Evolutionary conservation across 208 protist genomes (phyloP).

Genomic region (Crithidia acanthocephali): DNA sequence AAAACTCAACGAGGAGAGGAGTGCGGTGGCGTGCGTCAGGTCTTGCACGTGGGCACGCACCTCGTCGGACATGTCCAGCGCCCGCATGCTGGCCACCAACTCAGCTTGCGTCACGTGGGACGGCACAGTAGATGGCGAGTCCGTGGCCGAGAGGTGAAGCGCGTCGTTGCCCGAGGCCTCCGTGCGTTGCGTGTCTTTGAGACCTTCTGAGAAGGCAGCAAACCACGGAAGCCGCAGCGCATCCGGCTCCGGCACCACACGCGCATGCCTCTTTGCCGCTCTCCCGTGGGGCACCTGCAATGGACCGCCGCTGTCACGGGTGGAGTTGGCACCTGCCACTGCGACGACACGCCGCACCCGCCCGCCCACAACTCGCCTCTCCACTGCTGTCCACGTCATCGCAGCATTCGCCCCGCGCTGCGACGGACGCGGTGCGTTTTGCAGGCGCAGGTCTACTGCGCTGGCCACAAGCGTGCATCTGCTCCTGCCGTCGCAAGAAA

Average conservation of each 20-base stretch:
- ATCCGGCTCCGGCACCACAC: constrained; percentile 1
- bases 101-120: not conserved
- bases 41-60: constrained; percentile 13
- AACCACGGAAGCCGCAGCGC: constrained; percentile 5
- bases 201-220: not conserved
- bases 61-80: constrained; percentile 4
- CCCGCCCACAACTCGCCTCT: not conserved
- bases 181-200: not conserved
- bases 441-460: not conserved
- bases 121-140: not conserved
- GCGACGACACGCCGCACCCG: constrained; percentile 9
- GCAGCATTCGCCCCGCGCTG: not conserved
- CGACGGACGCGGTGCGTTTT: not conserved
- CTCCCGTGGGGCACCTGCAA: not conserved
- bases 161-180: not conserved
- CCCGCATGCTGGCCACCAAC: not conserved
- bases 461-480: not conserved
- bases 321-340: not conserved
- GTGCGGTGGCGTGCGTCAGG: not conserved
- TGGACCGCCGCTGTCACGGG: too few species aligned
- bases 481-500: too few species aligned
- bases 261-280: too few species aligned
- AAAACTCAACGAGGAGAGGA: constrained; percentile 17
- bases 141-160: too few species aligned
- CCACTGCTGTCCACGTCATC: not conserved